Percentiles rank a stretch among this genome's conserved stretches.
Evolutionary conservation across 148 eudicot species (phyloP).

Genomic region (Rhododendron williamsianum): DNA sequence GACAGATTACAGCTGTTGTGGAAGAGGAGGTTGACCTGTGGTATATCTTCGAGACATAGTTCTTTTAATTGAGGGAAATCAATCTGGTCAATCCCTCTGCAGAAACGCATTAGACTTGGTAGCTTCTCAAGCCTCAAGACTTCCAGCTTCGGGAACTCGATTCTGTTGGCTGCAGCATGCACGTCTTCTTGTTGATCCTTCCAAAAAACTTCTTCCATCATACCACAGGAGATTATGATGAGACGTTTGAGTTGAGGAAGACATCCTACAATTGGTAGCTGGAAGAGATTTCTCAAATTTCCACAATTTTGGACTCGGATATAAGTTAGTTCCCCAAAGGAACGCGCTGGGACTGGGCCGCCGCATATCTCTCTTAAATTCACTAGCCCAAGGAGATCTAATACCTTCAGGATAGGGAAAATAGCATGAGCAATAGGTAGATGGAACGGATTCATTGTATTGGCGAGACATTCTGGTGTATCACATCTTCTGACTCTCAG

Average conservation of each 20-base stretch:
- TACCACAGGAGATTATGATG: background rate
- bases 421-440: background rate
- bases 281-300: background rate
- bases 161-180: background rate
- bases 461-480: constrained; percentile 8
- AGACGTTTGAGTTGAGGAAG: background rate
- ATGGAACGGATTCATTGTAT: background rate
- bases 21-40: background rate
- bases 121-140: background rate
- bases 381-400: constrained; percentile 6
- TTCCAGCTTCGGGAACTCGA: background rate
- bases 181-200: background rate
- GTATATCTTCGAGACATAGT: background rate
- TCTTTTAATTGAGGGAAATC: background rate
- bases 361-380: background rate
- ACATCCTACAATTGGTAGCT: background rate
- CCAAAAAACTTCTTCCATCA: constrained; percentile 9
- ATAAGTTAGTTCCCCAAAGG: background rate
- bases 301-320: background rate
- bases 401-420: background rate
- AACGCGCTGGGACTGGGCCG: background rate
- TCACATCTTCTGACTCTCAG: background rate
- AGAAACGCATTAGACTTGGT: background rate
- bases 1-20: background rate
- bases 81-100: constrained; percentile 2